phyloP scores from a whole-genome alignment of 1,284 basidiomycete genomes.

The Heterobasidion irregulare region DNA sequence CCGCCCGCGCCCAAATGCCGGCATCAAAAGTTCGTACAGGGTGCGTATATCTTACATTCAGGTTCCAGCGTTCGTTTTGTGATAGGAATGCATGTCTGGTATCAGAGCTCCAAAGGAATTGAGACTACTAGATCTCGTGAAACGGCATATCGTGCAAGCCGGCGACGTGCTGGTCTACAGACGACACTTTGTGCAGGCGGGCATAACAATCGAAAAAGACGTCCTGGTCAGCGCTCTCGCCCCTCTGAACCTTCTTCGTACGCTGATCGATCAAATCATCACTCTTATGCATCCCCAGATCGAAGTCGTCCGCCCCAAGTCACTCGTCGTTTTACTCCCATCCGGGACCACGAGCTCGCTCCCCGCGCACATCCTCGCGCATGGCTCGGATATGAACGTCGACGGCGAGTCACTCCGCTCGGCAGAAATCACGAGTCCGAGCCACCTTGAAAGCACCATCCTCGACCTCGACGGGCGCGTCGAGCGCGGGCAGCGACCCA shows the following conservation, averaged over 20 bases:
- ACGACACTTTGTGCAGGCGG: constrained; percentile 30
- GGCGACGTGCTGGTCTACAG: constrained; percentile 47
- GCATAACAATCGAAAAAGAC: constrained; percentile 42
- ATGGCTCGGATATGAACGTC: constrained; percentile 18
- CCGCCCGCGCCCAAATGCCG: not conserved
- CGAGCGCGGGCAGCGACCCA: constrained; percentile 27
- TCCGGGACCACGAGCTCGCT: constrained; percentile 28
- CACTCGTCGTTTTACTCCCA: constrained; percentile 34
- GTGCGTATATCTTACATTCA: not conserved
- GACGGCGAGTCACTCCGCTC: constrained; percentile 24
- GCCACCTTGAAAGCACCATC: constrained; percentile 39
- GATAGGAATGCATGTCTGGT: not conserved
- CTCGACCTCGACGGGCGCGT: constrained; percentile 43
- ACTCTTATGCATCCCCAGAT: constrained; percentile 24
- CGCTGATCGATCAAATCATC: not conserved
- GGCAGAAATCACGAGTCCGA: constrained; percentile 32
- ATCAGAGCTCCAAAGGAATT: constrained; percentile 23
- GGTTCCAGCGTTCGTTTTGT: not conserved
- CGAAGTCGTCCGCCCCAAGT: constrained; percentile 31
- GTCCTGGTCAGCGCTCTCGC: constrained; percentile 29
- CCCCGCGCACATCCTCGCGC: constrained; percentile 26
- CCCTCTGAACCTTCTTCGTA: not conserved
- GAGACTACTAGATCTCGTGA: constrained; percentile 34
- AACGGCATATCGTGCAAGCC: constrained; percentile 32
- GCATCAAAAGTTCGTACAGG: not conserved